Evolutionary conservation across 2,329 filamentous ascomycete genomes (phyloP).

Genomic region (Monosporascus sp.): DNA sequence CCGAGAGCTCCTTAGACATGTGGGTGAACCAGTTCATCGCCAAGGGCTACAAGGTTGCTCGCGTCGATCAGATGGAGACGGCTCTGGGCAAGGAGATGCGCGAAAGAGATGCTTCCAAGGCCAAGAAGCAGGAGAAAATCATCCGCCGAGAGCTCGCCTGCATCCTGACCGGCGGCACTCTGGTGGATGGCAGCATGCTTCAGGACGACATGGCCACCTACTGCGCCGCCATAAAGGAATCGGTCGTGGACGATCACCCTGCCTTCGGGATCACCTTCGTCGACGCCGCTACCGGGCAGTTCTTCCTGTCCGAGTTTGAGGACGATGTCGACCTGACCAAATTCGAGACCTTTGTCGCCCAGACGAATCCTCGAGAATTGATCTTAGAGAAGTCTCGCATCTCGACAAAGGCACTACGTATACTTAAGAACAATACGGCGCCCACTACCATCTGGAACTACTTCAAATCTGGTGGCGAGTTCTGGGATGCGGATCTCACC

Average conservation of each 20-base stretch:
- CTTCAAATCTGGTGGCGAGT: conserved; percentile 80
- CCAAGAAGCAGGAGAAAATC: conserved; percentile 79
- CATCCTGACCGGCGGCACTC: conserved; percentile 84
- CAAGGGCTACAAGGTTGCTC: conserved; percentile 94
- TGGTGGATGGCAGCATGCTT: conserved; percentile 94
- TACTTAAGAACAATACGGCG: conserved; percentile 91
- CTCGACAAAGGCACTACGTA: conserved; percentile 83
- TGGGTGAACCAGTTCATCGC: conserved; percentile 99
- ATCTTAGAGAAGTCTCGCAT: conserved; percentile 82
- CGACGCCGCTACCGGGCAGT: conserved; percentile 92
- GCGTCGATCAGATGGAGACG: conserved; percentile 95
- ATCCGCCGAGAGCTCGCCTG: conserved; percentile 87
- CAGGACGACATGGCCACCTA: conserved; percentile 97
- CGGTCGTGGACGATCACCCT: conserved; percentile 65
- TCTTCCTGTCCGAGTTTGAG: conserved; percentile 84
- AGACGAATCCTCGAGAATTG: conserved; percentile 82
- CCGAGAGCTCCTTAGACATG: conserved; percentile 88
- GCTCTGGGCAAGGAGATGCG: conserved; percentile 97
- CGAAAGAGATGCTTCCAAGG: conserved; percentile 69
- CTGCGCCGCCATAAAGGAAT: conserved; percentile 91
- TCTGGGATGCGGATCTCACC: conserved; percentile 81
- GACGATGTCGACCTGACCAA: conserved; percentile 93
- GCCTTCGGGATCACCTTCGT: conserved; percentile 91
- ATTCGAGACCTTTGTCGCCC: conserved; percentile 94
- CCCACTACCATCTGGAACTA: conserved; percentile 95